Percentiles rank a stretch among this genome's conserved stretches.
Evolutionary conservation across 306 rosid genomes (phyloP).

Genomic region (Elaeagnus macrophylla): DNA sequence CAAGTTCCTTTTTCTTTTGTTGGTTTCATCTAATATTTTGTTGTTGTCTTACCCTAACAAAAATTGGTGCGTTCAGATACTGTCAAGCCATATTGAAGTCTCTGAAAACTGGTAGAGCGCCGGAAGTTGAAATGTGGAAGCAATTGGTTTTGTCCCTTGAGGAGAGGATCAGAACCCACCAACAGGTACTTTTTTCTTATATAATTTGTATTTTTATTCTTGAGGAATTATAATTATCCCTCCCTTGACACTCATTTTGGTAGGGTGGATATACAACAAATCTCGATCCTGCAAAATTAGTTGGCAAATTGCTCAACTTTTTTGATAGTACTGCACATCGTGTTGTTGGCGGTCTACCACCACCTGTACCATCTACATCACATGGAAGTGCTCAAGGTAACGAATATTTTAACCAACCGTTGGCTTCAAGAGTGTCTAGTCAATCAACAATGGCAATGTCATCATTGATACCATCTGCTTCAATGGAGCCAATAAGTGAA

Average conservation of each 20-base stretch:
- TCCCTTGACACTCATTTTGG: constrained; percentile 17
- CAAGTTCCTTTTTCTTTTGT: constrained; percentile 7
- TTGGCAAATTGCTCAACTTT: constrained; percentile 73
- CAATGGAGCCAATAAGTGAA: constrained; percentile 72
- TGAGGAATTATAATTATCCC: constrained; percentile 8
- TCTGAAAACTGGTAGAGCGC: constrained; percentile 75
- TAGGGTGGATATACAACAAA: constrained; percentile 85
- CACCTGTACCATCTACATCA: constrained; percentile 59
- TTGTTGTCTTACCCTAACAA: constrained; percentile 3
- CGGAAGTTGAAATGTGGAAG: constrained; percentile 87
- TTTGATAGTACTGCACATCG: constrained; percentile 88
- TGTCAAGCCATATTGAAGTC: constrained; percentile 75
- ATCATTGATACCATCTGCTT: constrained; percentile 71
- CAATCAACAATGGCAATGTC: constrained; percentile 88
- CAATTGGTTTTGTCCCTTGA: constrained; percentile 70
- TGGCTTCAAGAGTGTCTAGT: constrained; percentile 55
- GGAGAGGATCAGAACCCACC: constrained; percentile 83
- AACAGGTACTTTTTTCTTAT: constrained; percentile 46
- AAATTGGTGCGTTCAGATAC: constrained; percentile 37
- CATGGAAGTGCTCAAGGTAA: constrained; percentile 41
- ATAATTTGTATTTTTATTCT: constrained; percentile 1
- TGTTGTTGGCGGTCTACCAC: constrained; percentile 88
- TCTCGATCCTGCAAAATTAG: constrained; percentile 68
- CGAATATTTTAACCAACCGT: constrained; percentile 45
- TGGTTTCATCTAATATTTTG: neutral